These are phyloP conservation scores for Aspergillus flavus DNA, from an alignment of 2,329 filamentous ascomycete genomes.

Conservation along the genomic window DNA sequence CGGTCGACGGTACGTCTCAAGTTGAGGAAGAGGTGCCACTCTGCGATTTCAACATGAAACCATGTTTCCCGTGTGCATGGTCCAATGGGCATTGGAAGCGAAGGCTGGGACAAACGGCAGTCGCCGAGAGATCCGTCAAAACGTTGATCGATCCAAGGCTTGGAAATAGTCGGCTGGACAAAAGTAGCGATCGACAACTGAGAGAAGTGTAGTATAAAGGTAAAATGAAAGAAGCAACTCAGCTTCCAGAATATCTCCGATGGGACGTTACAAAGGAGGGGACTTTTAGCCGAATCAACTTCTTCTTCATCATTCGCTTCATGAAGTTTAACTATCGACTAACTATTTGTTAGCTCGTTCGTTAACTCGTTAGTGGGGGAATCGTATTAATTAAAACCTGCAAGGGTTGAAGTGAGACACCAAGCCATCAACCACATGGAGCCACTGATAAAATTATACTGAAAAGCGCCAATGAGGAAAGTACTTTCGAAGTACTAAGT, in stretches of 20 bases:
- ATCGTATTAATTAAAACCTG: not conserved
- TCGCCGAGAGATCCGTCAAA: not conserved
- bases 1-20: slow-evolving; percentile 25
- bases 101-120: not conserved
- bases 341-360: not conserved
- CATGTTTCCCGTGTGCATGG: slow-evolving; percentile 14
- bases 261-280: not conserved
- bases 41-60: slow-evolving; percentile 26
- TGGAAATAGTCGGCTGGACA: not conserved
- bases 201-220: not conserved
- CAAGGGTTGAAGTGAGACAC: not conserved
- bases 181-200: not conserved
- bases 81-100: slow-evolving; percentile 7
- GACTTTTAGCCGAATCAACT: not conserved
- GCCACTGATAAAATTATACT: not conserved
- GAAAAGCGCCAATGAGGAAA: not conserved
- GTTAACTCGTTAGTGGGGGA: not conserved
- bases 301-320: not conserved
- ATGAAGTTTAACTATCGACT: not conserved
- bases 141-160: not conserved
- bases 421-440: not conserved
- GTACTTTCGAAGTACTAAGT: not conserved
- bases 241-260: not conserved
- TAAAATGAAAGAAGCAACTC: not conserved
- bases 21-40: slow-evolving; percentile 18